Evolutionary conservation across 805 yeast genomes (phyloP).

Genomic region (Scheffersomyces spartinae): DNA sequence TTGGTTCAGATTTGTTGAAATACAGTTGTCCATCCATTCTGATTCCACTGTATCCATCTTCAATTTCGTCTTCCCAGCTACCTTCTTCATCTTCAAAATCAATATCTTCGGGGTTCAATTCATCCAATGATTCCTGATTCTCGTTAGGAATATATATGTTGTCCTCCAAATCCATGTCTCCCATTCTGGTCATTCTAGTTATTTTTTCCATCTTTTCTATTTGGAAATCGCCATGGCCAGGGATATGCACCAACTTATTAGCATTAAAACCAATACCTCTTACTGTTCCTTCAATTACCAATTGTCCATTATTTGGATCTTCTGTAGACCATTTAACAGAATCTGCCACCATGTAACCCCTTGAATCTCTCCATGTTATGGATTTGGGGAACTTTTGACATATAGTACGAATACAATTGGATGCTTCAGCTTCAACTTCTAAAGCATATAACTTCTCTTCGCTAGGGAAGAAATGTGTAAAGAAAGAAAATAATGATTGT

Average conservation of each 20-base stretch:
- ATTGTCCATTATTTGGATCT: constrained; percentile 17
- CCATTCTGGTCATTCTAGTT: constrained; percentile 6
- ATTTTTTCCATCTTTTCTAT: constrained; percentile 53
- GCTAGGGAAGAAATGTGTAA: constrained; percentile 40
- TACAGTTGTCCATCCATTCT: constrained; percentile 48
- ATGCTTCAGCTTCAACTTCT: constrained; percentile 57
- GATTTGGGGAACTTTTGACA: constrained; percentile 84
- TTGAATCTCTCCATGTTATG: constrained; percentile 83
- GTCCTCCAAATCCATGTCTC: constrained; percentile 12
- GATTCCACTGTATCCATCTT: constrained; percentile 30
- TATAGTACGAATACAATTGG: constrained; percentile 58
- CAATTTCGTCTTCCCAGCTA: constrained; percentile 19
- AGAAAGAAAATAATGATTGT: constrained; percentile 31
- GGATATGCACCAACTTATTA: constrained; percentile 72
- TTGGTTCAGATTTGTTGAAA: constrained; percentile 17
- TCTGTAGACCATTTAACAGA: constrained; percentile 30
- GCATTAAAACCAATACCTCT: constrained; percentile 80
- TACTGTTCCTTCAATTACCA: constrained; percentile 70
- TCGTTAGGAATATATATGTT: constrained; percentile 19
- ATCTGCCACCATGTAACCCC: constrained; percentile 83
- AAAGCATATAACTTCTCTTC: constrained; percentile 68
- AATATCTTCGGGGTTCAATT: constrained; percentile 42
- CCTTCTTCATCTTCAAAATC: constrained; percentile 28
- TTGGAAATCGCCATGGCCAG: constrained; percentile 85
- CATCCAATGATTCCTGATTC: constrained; percentile 47